Evolutionary conservation across 805 yeast genomes (phyloP).

Genomic region (Myxozyma vanderwaltii): DNA sequence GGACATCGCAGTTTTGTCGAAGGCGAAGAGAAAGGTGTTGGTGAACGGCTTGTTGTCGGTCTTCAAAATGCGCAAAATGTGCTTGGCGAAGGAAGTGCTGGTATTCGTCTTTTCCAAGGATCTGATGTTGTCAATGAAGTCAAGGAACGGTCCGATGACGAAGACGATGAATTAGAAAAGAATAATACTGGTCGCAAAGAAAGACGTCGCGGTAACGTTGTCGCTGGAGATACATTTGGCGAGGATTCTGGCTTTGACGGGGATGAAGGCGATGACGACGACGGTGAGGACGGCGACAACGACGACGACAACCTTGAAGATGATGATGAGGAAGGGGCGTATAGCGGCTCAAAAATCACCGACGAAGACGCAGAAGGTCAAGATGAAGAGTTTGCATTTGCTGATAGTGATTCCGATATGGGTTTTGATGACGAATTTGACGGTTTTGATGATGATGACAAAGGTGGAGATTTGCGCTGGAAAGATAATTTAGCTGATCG

Average conservation of each 20-base stretch:
- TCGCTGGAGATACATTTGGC: constrained; percentile 25
- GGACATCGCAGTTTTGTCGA: constrained; percentile 55
- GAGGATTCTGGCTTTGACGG: constrained; percentile 40
- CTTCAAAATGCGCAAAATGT: constrained; percentile 70
- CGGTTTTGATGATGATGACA: constrained; percentile 49
- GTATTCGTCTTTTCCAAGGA: constrained; percentile 70
- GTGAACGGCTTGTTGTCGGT: constrained; percentile 81
- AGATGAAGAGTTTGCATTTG: constrained; percentile 52
- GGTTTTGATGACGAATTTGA: constrained; percentile 48
- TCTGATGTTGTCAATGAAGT: constrained; percentile 48
- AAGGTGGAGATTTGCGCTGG: constrained; percentile 39
- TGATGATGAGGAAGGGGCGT: constrained; percentile 8
- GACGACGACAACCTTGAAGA: too few species aligned
- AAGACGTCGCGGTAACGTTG: constrained; percentile 31
- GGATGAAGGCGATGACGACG: constrained; percentile 44
- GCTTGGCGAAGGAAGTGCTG: constrained; percentile 63
- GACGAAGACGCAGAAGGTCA: constrained; percentile 43
- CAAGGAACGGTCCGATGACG: constrained; percentile 44
- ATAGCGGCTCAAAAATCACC: not conserved
- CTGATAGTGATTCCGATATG: constrained; percentile 48
- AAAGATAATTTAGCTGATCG: constrained; percentile 44
- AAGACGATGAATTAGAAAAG: constrained; percentile 49
- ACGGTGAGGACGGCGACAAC: constrained; percentile 24
- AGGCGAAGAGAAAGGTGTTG: constrained; percentile 72
- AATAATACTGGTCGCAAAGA: constrained; percentile 39